Conservation (phyloP, 192 early-diverging fungal genomes). For the Mortierella antarctica region DNA sequence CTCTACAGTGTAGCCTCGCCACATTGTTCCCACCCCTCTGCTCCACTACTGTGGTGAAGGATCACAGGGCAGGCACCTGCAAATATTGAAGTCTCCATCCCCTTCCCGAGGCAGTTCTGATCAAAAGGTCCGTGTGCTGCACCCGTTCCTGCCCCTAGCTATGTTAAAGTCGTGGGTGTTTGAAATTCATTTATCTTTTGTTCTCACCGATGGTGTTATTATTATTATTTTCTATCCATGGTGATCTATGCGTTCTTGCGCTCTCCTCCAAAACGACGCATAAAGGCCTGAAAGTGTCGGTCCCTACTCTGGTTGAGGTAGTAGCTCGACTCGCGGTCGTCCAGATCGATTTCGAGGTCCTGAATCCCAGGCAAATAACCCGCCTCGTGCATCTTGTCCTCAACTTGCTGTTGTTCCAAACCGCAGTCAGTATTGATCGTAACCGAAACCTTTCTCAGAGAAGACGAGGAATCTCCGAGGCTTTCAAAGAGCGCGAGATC, state of each 20-base stretch:
- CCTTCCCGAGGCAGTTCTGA: too few relatives aligned
- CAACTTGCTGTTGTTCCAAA: slow-evolving; percentile 17
- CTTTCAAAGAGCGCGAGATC: slow-evolving; percentile 13
- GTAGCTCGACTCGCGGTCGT: slow-evolving; percentile 29
- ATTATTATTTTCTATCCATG: too few relatives aligned
- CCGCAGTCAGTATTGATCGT: slow-evolving; percentile 14
- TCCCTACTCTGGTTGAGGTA: slow-evolving; percentile 29
- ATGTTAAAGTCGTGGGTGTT: too few relatives aligned
- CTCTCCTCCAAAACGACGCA: slow-evolving; percentile 34
- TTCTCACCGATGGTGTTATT: too few relatives aligned
- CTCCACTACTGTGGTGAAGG: too few relatives aligned
- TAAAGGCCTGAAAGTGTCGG: slow-evolving; percentile 34
- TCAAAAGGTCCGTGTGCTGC: too few relatives aligned
- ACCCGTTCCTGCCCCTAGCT: too few relatives aligned
- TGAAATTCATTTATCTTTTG: too few relatives aligned
- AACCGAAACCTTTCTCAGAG: slow-evolving; percentile 16
- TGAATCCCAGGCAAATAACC: neutral
- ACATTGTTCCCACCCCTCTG: too few relatives aligned
- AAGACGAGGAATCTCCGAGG: neutral
- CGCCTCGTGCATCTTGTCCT: slow-evolving; percentile 9
- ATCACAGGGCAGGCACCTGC: too few relatives aligned
- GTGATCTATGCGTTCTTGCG: neutral
- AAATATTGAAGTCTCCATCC: too few relatives aligned
- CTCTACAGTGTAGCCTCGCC: too few relatives aligned
- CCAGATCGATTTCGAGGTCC: slow-evolving; percentile 15